These are phyloP conservation scores for Phytophthora pseudosyringae DNA, from an alignment of 352 stramenopile genomes.

Conservation along the genomic window DNA sequence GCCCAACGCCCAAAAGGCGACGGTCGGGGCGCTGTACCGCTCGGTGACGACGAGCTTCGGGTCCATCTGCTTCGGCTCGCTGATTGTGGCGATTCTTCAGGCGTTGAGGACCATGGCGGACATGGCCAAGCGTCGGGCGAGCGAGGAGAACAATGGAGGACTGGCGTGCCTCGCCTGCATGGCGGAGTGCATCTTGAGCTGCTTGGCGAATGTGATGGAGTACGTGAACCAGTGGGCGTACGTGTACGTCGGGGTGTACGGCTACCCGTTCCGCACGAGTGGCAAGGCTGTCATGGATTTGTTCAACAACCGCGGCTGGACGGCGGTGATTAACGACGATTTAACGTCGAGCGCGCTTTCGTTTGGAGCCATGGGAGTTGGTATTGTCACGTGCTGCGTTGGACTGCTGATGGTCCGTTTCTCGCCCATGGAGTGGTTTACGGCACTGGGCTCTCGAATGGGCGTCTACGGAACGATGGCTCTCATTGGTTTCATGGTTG, in stretches of 20 bases:
- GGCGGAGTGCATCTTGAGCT: constrained; percentile 87
- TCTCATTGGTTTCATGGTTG: constrained; percentile 79
- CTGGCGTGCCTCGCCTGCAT: constrained; percentile 87
- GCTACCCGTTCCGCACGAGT: constrained; percentile 84
- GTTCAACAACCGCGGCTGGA: constrained; percentile 88
- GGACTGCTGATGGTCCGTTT: constrained; percentile 77
- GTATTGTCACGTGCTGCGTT: constrained; percentile 66
- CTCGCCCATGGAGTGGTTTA: constrained; percentile 64
- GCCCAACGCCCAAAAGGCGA: constrained; percentile 57
- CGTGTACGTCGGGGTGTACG: constrained; percentile 91
- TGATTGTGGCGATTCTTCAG: constrained; percentile 89
- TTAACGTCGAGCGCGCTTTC: constrained; percentile 82
- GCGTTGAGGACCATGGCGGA: constrained; percentile 78
- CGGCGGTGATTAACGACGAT: constrained; percentile 91
- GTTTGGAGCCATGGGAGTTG: constrained; percentile 84
- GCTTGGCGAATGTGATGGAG: constrained; percentile 86
- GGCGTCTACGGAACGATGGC: constrained; percentile 65
- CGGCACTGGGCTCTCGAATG: constrained; percentile 51
- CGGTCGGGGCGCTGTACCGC: constrained; percentile 74
- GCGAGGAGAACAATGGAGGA: constrained; percentile 75
- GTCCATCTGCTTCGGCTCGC: constrained; percentile 85
- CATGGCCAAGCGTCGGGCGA: constrained; percentile 70
- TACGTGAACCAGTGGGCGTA: constrained; percentile 93
- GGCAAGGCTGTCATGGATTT: constrained; percentile 90
- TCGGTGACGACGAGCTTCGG: constrained; percentile 83